Conservation (phyloP, 2,329 filamentous ascomycete genomes). For the Fusarium pininemorale region DNA sequence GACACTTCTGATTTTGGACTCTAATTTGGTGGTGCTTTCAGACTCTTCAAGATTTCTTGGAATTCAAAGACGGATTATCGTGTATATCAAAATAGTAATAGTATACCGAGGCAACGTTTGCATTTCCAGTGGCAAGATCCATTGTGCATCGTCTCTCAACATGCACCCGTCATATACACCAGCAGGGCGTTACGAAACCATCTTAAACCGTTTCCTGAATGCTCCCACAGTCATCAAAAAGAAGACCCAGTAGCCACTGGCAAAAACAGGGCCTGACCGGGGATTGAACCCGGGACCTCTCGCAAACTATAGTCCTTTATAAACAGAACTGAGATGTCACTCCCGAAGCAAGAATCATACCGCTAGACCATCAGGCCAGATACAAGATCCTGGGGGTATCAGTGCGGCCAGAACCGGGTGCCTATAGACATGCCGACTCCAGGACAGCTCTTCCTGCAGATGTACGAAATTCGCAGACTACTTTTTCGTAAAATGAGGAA, state of each 20-base stretch:
- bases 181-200: too few relatives aligned
- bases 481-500: too few relatives aligned
- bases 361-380: constrained; percentile 30
- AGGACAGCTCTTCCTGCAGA: not conserved
- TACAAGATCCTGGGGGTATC: constrained; percentile 6
- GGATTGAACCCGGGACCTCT: constrained; percentile 59
- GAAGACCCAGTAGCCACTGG: not conserved
- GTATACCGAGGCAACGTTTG: too few relatives aligned
- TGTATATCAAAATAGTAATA: not conserved
- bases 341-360: constrained; percentile 33
- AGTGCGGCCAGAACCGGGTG: not conserved
- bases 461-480: not conserved
- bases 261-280: constrained; percentile 52
- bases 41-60: too few relatives aligned
- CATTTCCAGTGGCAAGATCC: not conserved
- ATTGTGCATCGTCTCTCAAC: not conserved
- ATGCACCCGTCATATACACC: too few relatives aligned
- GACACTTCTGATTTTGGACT: constrained; percentile 12
- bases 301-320: constrained; percentile 43
- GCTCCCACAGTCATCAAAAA: not conserved
- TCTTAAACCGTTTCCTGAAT: too few relatives aligned
- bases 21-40: not conserved
- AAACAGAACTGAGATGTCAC: constrained; percentile 19
- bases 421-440: not conserved
- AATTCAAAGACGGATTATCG: not conserved